Evolutionary conservation across 495 filamentous ascomycete species (phyloP).

Genomic region (Tuber magnatum): DNA sequence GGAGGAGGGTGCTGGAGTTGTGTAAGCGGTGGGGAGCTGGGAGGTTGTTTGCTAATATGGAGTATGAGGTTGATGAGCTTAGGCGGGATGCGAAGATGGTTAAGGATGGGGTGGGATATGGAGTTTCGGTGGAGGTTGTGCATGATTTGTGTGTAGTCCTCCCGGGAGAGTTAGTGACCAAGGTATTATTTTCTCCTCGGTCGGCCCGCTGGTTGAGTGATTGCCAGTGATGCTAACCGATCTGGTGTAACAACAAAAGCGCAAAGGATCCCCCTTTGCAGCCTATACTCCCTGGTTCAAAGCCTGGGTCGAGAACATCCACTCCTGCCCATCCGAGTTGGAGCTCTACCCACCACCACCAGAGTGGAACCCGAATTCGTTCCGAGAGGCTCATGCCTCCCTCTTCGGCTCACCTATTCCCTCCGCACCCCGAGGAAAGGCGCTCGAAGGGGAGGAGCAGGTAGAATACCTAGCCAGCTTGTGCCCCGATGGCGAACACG

Average conservation of each 20-base stretch:
- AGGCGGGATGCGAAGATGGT: slow-evolving; percentile 64
- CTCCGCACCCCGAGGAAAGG: slow-evolving; percentile 57
- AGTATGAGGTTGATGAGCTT: slow-evolving; percentile 75
- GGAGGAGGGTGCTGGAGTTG: slow-evolving; percentile 59
- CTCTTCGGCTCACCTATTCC: slow-evolving; percentile 64
- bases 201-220: neutral
- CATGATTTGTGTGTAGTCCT: slow-evolving; percentile 78
- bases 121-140: slow-evolving; percentile 56
- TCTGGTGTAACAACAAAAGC: slow-evolving; percentile 14
- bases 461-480: slow-evolving; percentile 41
- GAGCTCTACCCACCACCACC: slow-evolving; percentile 54
- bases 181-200: slow-evolving; percentile 15
- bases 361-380: slow-evolving; percentile 51
- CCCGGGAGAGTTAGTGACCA: slow-evolving; percentile 54
- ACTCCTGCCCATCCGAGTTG: slow-evolving; percentile 60
- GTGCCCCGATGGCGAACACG: slow-evolving; percentile 77
- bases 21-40: slow-evolving; percentile 67
- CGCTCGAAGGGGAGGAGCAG: slow-evolving; percentile 52
- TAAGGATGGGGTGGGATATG: slow-evolving; percentile 51
- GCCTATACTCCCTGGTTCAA: slow-evolving; percentile 80
- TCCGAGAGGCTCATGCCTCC: slow-evolving; percentile 49
- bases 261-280: slow-evolving; percentile 66
- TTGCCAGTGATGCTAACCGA: neutral
- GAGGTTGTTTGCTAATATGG: slow-evolving; percentile 63
- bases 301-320: slow-evolving; percentile 64